Evolutionary conservation across 257 asterid species (phyloP).

Genomic region (Forsythia viridissima): DNA sequence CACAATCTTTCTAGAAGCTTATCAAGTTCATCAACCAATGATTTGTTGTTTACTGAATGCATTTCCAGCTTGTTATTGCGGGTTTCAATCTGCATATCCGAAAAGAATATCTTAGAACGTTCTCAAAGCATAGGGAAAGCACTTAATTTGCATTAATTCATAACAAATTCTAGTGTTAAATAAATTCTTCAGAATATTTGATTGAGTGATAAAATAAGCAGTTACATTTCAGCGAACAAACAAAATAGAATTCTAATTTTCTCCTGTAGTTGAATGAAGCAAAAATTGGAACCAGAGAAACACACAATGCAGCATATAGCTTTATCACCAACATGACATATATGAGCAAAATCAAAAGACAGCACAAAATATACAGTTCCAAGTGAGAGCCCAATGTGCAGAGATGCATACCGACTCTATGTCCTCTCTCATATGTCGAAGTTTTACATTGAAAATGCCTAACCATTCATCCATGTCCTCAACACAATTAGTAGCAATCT

Average conservation of each 20-base stretch:
- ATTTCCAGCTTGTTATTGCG: slow-evolving; percentile 96
- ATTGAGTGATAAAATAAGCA: slow-evolving; percentile 1
- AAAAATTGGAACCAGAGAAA: slow-evolving; percentile 9
- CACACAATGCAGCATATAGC: slow-evolving; percentile 17
- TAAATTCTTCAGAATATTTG: slow-evolving; percentile 12
- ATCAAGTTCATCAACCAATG: slow-evolving; percentile 89
- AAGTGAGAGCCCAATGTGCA: slow-evolving; percentile 21
- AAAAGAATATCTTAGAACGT: slow-evolving; percentile 23
- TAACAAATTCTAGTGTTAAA: neutral
- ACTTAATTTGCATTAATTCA: neutral
- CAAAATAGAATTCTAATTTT: slow-evolving; percentile 15
- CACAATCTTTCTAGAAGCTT: slow-evolving; percentile 79
- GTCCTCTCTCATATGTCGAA: slow-evolving; percentile 99
- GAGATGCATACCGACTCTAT: slow-evolving; percentile 78
- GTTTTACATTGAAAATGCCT: slow-evolving; percentile 87
- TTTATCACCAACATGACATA: neutral
- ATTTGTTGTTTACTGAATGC: slow-evolving; percentile 92
- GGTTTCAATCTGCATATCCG: slow-evolving; percentile 74
- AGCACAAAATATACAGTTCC: slow-evolving; percentile 10
- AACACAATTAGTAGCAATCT: slow-evolving; percentile 73
- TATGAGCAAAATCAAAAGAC: slow-evolving; percentile 9
- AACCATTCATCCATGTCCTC: slow-evolving; percentile 99
- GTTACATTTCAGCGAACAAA: neutral
- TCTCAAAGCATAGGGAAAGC: slow-evolving; percentile 17
- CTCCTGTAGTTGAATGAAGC: neutral